Percentiles rank a stretch among this genome's conserved stretches.
phyloP scores from a whole-genome alignment of 2,329 filamentous ascomycete genomes.

The Trichoderma pleuroti region DNA sequence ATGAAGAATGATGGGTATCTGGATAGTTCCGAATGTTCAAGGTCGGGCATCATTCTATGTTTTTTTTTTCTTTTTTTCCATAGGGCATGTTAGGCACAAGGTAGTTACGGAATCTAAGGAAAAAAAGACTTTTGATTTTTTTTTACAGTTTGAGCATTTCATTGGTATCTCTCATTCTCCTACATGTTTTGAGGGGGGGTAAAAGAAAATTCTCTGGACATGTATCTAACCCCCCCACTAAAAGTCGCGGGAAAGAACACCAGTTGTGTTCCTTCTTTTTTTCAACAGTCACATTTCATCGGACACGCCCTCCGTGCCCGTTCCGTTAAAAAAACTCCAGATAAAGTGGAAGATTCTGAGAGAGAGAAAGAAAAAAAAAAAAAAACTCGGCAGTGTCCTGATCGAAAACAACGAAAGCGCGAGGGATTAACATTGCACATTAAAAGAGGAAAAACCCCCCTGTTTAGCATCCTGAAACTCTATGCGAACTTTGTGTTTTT shows the following conservation, averaged over 20 bases:
- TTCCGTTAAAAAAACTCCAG: conserved; percentile 19
- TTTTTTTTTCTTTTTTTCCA: not conserved
- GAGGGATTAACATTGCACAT: not conserved
- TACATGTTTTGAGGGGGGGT: not conserved
- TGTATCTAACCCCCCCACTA: not conserved
- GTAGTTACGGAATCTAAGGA: not conserved
- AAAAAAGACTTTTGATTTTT: not conserved
- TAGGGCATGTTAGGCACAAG: not conserved
- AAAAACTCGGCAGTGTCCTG: not conserved
- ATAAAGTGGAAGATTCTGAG: conserved; percentile 6
- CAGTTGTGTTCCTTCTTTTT: not conserved
- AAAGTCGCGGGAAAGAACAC: not conserved
- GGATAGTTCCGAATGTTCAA: not conserved
- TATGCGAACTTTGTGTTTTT: not conserved
- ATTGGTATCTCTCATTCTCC: conserved; percentile 9
- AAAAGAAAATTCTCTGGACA: not conserved
- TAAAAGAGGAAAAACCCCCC: not conserved
- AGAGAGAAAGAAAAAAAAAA: not conserved
- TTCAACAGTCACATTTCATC: not conserved
- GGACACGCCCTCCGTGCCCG: conserved; percentile 4
- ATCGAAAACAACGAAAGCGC: not conserved
- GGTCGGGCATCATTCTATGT: not conserved
- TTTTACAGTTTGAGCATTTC: not conserved
- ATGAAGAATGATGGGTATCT: not conserved
- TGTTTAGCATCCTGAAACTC: not conserved